Conservation (phyloP, 768 basidiomycete genomes). For the Rhodocollybia butyracea region DNA sequence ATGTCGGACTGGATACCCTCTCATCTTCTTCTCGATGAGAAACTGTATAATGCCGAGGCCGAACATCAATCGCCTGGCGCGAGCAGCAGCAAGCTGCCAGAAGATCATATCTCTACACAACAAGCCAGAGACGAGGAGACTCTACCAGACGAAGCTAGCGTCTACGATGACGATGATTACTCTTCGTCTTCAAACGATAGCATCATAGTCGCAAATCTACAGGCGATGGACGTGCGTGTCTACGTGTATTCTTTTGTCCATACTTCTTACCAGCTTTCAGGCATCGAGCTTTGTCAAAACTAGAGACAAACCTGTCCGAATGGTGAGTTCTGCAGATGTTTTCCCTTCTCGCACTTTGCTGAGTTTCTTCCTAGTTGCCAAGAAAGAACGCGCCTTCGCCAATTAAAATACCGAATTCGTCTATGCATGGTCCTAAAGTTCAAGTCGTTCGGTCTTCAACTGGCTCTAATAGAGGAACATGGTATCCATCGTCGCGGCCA, state of each 20-base stretch:
- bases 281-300: slow-evolving; percentile 32
- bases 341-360: neutral
- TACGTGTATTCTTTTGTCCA: neutral
- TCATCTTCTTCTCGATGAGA: slow-evolving; percentile 23
- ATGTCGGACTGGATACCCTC: slow-evolving; percentile 42
- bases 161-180: slow-evolving; percentile 15
- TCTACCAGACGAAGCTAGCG: neutral
- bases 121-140: neutral
- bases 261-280: slow-evolving; percentile 19
- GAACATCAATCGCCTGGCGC: slow-evolving; percentile 10
- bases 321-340: slow-evolving; percentile 7
- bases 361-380: slow-evolving; percentile 2
- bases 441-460: slow-evolving; percentile 32
- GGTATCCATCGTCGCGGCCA: slow-evolving; percentile 15
- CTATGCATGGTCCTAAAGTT: slow-evolving; percentile 30
- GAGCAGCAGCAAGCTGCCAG: slow-evolving; percentile 14
- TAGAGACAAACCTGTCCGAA: slow-evolving; percentile 8
- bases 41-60: slow-evolving; percentile 11
- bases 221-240: slow-evolving; percentile 38
- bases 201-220: slow-evolving; percentile 27
- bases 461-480: slow-evolving; percentile 10
- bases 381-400: slow-evolving; percentile 47
- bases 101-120: neutral
- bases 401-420: slow-evolving; percentile 45
- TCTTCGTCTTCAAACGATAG: slow-evolving; percentile 30